Evolutionary conservation across 805 yeast genomes (phyloP), one percentile per base, ranked within the genome.

Genomic region (Candida maris): DNA sequence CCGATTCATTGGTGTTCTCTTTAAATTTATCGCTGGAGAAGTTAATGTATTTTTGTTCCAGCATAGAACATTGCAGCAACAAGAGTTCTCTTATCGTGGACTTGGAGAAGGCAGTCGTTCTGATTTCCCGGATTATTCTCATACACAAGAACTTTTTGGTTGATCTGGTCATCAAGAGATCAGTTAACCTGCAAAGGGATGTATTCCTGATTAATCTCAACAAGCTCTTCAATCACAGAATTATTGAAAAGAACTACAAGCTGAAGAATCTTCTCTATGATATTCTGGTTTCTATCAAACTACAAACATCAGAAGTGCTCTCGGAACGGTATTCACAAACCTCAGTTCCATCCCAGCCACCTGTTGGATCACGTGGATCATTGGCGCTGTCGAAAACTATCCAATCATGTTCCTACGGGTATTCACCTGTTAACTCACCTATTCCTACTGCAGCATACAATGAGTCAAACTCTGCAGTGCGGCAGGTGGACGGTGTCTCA

Each of bases 261-360:
- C 52, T 79, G 34, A 70, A 70, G 44, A 78, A 79, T 34, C 56
- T 79, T 43, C 58, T 79, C 1, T 77, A 79, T 51, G 86, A 80
- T 50, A 67, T 79, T 37, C 57, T 80, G 23, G 57, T 77, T 7
- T 69, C 82, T 1, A 60, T 78, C 49, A 79, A 77, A 51, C 42
- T 54, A 14, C 48, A 52, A 24, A 55, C 62, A 4, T 55, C 65
- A 1, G 68, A 62, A 37, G 30, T 44, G 1, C 17, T 49, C 5
- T 32, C 49, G 5, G 42, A 46, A 26, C 27, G 37, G 30, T 43
- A 47, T 30, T 32, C 27, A 15, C 46, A 37, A 21, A 19, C 33
- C 6, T 37, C 32, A 25, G 42, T 38, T 10, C 47, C 41, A n/a
- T 47, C 38, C 18, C 48, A 37, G 18, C 48, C 46, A 9, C 42